Evolutionary conservation across 768 basidiomycete species (phyloP), one percentile per base, ranked within the genome.

Genomic region (Hericium rajendrae): DNA sequence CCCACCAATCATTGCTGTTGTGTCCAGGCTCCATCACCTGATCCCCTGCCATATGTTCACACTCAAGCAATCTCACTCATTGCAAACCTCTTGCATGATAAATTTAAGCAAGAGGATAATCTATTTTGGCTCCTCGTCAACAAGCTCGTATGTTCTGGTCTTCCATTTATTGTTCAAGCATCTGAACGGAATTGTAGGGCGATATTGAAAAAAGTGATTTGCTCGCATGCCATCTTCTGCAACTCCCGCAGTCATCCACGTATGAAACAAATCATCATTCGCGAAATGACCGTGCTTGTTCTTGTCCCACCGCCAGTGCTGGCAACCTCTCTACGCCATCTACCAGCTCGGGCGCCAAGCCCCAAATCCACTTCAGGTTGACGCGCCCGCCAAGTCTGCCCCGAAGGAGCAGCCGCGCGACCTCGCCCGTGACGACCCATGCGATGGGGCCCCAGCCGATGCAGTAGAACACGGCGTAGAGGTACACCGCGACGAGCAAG

Each of bases 91-190:
- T 81, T 99, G 11, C 80, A 82, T 37, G 88, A 87, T 58, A 94
- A 93, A 64, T 93, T 95, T 0, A 97, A 99, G 69, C 97, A 99
- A 69, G 97, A 98, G 68, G 93, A 97, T 66, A 99, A 99, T 74
- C 74, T 98, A 28, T 80, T 98, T 5, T 83, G 88, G 28, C 75
- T 98, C 5, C 84, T 97, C 6, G 92, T 93, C 37, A 95, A 98
- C 75, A 98, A 98, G 69, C 81, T 99, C 20, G 92, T 88, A 61
- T 53, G 86, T 54, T 9, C 46, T 6, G 24, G 10, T 15, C 43
- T 22, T 39, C n/a, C 16, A 6, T 49, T 8, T 18, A 10, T 8
- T 38, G 18, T 57, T 4, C 55, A 4, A 15, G 48, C 54, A 12
- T 37, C 13, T 51, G 12, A 6, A n/a, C n/a, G n/a, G n/a, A n/a